These are phyloP conservation scores for Chrysosporium queenslandicum DNA, from an alignment of 2,329 filamentous ascomycete species.

Conservation along the genomic window DNA sequence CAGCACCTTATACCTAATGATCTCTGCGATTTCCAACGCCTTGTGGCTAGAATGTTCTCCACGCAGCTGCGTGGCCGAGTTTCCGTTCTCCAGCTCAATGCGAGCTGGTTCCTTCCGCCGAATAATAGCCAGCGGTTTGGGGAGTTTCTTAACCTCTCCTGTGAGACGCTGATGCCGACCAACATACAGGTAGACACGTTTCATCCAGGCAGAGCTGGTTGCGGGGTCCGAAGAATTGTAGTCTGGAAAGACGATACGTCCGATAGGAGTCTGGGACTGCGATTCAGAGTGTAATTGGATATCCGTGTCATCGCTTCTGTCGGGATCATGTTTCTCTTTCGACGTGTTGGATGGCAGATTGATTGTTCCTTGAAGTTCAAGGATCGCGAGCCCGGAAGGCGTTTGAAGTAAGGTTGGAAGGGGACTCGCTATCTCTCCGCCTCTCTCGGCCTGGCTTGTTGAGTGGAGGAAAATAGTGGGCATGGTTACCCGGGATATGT, in stretches of 20 bases:
- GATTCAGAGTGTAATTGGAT: constrained; percentile 13
- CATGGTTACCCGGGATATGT: constrained; percentile 23
- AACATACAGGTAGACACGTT: constrained; percentile 75
- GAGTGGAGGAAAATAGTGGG: constrained; percentile 35
- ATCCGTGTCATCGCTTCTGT: constrained; percentile 7
- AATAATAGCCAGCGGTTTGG: constrained; percentile 68
- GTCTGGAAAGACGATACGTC: constrained; percentile 67
- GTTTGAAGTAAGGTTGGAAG: constrained; percentile 79
- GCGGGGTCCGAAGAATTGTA: constrained; percentile 47
- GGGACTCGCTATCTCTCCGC: constrained; percentile 40
- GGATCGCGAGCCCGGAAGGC: constrained; percentile 74
- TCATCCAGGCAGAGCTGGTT: constrained; percentile 66
- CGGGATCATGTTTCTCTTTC: constrained; percentile 24
- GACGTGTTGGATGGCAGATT: constrained; percentile 50
- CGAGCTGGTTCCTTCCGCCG: constrained; percentile 36
- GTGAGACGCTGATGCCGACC: constrained; percentile 80
- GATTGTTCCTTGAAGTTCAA: constrained; percentile 88
- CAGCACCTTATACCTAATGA: constrained; percentile 76
- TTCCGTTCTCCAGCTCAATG: constrained; percentile 16
- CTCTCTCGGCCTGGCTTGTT: constrained; percentile 15
- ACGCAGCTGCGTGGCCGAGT: constrained; percentile 24
- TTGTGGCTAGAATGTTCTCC: constrained; percentile 22
- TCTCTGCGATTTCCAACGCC: constrained; percentile 72
- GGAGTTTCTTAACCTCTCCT: constrained; percentile 81
- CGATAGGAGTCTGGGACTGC: constrained; percentile 47